Base-by-base conservation (phyloP, 345 rosid genomes). In the Eucalyptus globulus region DNA sequence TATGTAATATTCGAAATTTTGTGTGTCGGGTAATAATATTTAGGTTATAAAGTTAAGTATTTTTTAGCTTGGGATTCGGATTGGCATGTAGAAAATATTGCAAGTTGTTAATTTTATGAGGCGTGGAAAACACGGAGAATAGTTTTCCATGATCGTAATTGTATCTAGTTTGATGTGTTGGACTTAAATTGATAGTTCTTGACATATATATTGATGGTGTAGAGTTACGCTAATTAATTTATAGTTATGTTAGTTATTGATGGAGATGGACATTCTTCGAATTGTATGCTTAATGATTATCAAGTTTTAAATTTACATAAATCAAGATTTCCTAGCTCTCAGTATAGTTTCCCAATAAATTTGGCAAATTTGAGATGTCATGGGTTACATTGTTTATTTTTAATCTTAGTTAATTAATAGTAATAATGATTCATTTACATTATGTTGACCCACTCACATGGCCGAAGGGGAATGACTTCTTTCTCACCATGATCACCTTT, bases 61-160 rank as follows among this genome's bases (percentile, higher is more conserved):
- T 34, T 1, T 9, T 9, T 31, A 69, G 12, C 40, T 8, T 67
- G 34, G 37, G 17, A 31, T 31, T 14, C 1, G 1, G 7, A 5
- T 16, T 15, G 80, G 6, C 80, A 17, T 6, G 1, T 69, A 34
- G 2, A 69, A 69, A 69, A 34, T 69, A 11, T 37, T 16, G 44
- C 6, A 3, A 34, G 80, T 17, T 9, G 2, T 67, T 31, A 15
- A 67, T 67, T 31, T 67, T 67, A 37, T 11, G 12, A 69, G 43
- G 6, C 1, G 3, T 5, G 13, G 14, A 69, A 69, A 69, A 69
- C 13, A 3, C 7, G 0, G 1, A 34, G 6, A 14, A 34, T 17
- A 17, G 10, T 69, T 69, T 69, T 34, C 43, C 43, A 11, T 0
- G 13, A 14, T 31, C 6, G 2, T 65, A 65, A 65, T 14, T 11